Percentiles rank a stretch among this genome's conserved stretches.
Conservation (phyloP, 768 basidiomycete genomes). For the Termitomyces sp. region DNA sequence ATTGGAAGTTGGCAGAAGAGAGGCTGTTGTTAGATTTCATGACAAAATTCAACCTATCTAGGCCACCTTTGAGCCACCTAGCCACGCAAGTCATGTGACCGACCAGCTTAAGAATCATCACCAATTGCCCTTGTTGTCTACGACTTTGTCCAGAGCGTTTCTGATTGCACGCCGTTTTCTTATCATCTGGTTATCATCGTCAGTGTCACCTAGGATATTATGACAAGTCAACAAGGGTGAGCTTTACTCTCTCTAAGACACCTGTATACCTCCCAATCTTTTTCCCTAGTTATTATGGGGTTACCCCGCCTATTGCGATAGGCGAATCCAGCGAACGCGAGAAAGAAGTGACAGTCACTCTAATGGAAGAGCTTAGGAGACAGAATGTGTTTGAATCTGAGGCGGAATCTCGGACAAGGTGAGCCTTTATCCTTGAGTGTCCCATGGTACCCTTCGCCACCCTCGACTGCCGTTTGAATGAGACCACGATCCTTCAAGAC, state of each 20-base stretch:
- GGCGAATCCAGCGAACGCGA: constrained; percentile 73
- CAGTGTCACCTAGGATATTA: neutral
- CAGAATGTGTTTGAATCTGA: constrained; percentile 90
- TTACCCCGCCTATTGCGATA: constrained; percentile 83
- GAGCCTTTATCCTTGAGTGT: constrained; percentile 26
- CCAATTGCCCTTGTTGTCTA: constrained; percentile 4
- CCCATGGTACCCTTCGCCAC: constrained; percentile 8
- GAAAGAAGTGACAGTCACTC: constrained; percentile 75
- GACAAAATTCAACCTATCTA: too few species aligned
- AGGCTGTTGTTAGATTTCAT: too few species aligned
- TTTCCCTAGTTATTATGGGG: constrained; percentile 62
- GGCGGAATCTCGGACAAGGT: constrained; percentile 87
- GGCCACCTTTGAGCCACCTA: too few species aligned
- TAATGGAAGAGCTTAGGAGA: constrained; percentile 87
- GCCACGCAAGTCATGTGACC: constrained; percentile 7
- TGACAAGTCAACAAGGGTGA: constrained; percentile 20
- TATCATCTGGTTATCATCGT: neutral
- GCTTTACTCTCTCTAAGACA: constrained; percentile 18
- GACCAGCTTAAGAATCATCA: constrained; percentile 16
- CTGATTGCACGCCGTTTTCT: neutral
- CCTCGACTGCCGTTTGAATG: constrained; percentile 3
- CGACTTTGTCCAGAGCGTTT: constrained; percentile 1
- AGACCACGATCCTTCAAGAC: constrained; percentile 10
- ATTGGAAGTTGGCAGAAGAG: too few species aligned
- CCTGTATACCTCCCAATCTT: neutral